These are phyloP conservation scores for Strombidium stylifer DNA, from an alignment of 73 alveolate species.

Conservation along the genomic window DNA sequence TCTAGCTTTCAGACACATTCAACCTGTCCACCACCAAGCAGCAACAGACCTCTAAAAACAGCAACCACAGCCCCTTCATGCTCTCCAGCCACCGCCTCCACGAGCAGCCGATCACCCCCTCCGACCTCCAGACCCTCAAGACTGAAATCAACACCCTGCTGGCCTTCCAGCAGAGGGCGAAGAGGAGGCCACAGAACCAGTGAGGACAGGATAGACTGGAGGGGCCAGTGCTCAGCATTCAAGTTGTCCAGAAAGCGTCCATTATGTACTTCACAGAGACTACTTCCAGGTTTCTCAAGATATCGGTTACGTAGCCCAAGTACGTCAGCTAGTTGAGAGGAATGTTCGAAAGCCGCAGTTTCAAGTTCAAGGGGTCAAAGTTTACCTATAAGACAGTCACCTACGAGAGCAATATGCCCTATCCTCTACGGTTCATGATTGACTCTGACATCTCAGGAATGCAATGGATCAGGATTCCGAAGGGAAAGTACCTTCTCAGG, in stretches of 20 bases:
- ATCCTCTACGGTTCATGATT: conserved; percentile 98
- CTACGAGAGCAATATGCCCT: conserved; percentile 97
- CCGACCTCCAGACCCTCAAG: no score
- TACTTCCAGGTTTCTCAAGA: conserved; percentile 70
- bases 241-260: conserved; percentile 27
- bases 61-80: not conserved
- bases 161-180: no score
- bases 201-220: no score
- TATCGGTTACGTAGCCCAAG: conserved; percentile 82
- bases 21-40: conserved; percentile 42
- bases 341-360: conserved; percentile 70
- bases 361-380: conserved; percentile 36
- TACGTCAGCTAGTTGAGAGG: conserved; percentile 83
- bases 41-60: not conserved
- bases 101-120: no score
- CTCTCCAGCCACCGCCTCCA: not conserved
- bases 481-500: conserved; percentile 62
- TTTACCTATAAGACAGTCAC: no score
- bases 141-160: no score
- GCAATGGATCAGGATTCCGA: conserved; percentile 89
- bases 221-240: no score
- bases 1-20: conserved; percentile 43
- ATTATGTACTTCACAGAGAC: conserved; percentile 73
- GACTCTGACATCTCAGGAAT: conserved; percentile 94
- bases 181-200: no score